Base-by-base conservation (phyloP, 495 filamentous ascomycete species). In the Talaromyces wortmannii region DNA sequence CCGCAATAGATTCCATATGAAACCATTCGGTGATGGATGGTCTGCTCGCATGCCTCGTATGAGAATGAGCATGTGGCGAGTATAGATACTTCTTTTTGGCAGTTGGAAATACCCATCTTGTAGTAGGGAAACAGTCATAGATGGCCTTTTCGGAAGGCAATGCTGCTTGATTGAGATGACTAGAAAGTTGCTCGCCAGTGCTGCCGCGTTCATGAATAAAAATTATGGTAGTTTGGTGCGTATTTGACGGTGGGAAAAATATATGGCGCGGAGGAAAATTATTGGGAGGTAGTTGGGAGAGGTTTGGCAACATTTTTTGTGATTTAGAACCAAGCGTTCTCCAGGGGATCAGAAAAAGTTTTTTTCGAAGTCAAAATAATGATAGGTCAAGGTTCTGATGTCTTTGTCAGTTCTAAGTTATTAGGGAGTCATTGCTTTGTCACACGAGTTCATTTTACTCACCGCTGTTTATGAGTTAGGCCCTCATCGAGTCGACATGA, bases 141-240 rank as follows among this genome's bases (percentile, higher is more conserved):
- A 78, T 52, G 29, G 44, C 65, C 15, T 63, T 59, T 6, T 80
- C 77, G 17, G 61, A 52, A 42, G 73, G 69, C 55, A 85, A 82
- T 59, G 78, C 69, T 15, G 59, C 43, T 1, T 75, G 76, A 36
- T 62, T 70, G 13, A 52, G 30, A 43, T 31, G 7, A 13, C 42
- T 40, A 30, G 50, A 31, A 45, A 52, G 31, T 3, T 52, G 31
- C 13, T 32, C 32, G 5, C 50, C 50, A 43, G 50, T 52, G 64
- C 79, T 81, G 48, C 77, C 79, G 18, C 82, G 78, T 42, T 81
- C 84, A 63, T 85, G 83, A 13, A 85, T 71, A 42, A 86, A 70
- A 55, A 88, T 80, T 40, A 80, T 64, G 0, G 83, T 88, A 60
- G 82, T 74, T 2, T 78, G 80, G 61, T 86, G 82, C 5, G 53